A percentile compares a stretch with the other conserved stretches of the same genome.
phyloP scores from a whole-genome alignment of 768 basidiomycete genomes.

The Russula olivacea region DNA sequence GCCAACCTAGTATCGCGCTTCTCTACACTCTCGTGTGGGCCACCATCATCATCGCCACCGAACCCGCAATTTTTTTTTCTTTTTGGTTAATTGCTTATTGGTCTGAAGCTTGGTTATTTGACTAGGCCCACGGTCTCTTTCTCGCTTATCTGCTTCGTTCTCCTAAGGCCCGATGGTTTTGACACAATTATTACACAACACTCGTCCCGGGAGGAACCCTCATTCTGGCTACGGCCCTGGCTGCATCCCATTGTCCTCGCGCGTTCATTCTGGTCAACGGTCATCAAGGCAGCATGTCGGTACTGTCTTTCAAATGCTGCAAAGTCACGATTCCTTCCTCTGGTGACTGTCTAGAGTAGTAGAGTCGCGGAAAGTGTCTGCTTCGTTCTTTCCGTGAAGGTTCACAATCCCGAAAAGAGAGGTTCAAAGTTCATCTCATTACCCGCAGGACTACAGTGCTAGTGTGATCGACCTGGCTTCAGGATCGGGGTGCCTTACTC shows the following conservation, averaged over 20 bases:
- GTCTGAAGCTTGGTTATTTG: neutral
- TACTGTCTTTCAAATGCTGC: neutral
- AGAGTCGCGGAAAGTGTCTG: neutral
- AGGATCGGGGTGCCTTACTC: neutral
- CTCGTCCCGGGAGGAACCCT: neutral
- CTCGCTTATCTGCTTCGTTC: neutral
- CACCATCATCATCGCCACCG: neutral
- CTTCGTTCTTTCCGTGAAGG: neutral
- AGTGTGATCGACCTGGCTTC: neutral
- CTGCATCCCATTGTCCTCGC: neutral
- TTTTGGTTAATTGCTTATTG: neutral
- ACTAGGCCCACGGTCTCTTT: neutral
- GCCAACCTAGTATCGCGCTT: neutral
- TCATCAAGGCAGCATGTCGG: neutral
- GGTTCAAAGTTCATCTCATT: neutral
- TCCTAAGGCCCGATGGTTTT: neutral
- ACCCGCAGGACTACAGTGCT: neutral
- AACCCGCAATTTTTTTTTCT: neutral
- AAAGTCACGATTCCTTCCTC: neutral
- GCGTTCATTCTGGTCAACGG: neutral
- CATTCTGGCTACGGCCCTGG: neutral
- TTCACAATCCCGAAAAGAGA: neutral
- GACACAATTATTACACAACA: constrained; percentile 1
- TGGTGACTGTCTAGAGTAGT: neutral
- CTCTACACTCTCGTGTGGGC: neutral